Conservation (phyloP, 2,329 filamentous ascomycete genomes). For the Aspergillus ibericus region DNA sequence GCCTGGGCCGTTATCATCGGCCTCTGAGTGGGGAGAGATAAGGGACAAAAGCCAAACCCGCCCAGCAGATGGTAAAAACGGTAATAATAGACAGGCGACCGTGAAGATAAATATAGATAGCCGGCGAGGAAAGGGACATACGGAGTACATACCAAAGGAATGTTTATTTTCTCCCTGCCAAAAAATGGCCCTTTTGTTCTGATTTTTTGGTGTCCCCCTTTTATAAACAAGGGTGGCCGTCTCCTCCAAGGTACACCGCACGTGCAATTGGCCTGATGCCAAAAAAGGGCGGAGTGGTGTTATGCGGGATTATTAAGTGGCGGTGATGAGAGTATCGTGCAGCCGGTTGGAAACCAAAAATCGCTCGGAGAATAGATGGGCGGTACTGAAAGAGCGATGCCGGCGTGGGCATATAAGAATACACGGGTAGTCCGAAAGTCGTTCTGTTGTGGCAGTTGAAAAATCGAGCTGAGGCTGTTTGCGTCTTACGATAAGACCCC, state of each 20-base stretch:
- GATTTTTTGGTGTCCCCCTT: background rate
- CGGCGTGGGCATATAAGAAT: slow-evolving; percentile 14
- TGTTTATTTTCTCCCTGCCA: background rate
- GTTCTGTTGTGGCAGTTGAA: background rate
- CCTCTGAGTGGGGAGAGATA: slow-evolving; percentile 29
- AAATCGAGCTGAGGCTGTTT: background rate
- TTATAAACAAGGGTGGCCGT: background rate
- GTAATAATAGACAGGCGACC: background rate
- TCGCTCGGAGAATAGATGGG: slow-evolving; percentile 16
- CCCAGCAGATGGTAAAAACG: slow-evolving; percentile 1
- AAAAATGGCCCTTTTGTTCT: background rate
- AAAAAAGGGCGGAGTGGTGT: slow-evolving; percentile 1
- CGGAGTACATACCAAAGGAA: slow-evolving; percentile 12
- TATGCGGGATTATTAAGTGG: slow-evolving; percentile 21
- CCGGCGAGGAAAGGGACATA: background rate
- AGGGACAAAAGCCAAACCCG: slow-evolving; percentile 12
- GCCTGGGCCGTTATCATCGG: slow-evolving; percentile 21
- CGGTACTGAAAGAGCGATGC: slow-evolving; percentile 10
- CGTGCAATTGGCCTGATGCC: slow-evolving; percentile 8
- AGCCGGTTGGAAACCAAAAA: slow-evolving; percentile 11
- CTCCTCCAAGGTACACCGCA: slow-evolving; percentile 4
- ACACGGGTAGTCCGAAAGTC: background rate
- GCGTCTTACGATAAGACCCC: background rate
- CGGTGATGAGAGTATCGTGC: slow-evolving; percentile 10
- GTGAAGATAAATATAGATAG: background rate